Evolutionary conservation across 768 basidiomycete species (phyloP).

Genomic region (Termitomyces heimii): DNA sequence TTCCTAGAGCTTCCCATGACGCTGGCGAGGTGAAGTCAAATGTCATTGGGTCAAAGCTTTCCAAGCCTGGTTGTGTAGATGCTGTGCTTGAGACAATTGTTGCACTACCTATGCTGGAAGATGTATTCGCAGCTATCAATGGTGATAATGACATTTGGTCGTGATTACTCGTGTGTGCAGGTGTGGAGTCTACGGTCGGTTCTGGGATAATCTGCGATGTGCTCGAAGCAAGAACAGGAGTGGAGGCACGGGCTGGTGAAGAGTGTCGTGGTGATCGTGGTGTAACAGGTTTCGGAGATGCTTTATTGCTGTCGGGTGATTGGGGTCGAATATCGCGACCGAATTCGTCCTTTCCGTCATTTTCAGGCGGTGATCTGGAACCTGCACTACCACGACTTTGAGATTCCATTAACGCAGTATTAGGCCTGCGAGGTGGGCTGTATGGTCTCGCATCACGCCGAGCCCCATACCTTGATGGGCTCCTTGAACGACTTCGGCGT

Average conservation of each 20-base stretch:
- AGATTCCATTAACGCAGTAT: slow-evolving; percentile 21
- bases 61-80: slow-evolving; percentile 42
- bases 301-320: slow-evolving; percentile 32
- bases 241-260: slow-evolving; percentile 12
- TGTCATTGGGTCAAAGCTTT: slow-evolving; percentile 60
- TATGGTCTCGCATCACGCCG: slow-evolving; percentile 47
- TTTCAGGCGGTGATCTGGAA: slow-evolving; percentile 13
- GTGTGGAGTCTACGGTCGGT: slow-evolving; percentile 34
- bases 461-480: slow-evolving; percentile 54
- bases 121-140: slow-evolving; percentile 56
- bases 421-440: slow-evolving; percentile 53
- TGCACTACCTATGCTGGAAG: slow-evolving; percentile 42
- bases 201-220: slow-evolving; percentile 16
- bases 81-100: slow-evolving; percentile 28
- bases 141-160: slow-evolving; percentile 35
- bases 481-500: slow-evolving; percentile 66
- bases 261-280: slow-evolving; percentile 18
- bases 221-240: slow-evolving; percentile 4
- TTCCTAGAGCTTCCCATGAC: slow-evolving; percentile 78
- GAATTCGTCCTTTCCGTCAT: slow-evolving; percentile 76
- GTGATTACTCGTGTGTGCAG: slow-evolving; percentile 41
- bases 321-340: slow-evolving; percentile 70
- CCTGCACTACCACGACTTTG: slow-evolving; percentile 20
- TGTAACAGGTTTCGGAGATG: slow-evolving; percentile 18
- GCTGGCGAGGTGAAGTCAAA: slow-evolving; percentile 72